phyloP scores from a whole-genome alignment of 2,329 filamentous ascomycete genomes.

The Coniochaeta sp. region DNA sequence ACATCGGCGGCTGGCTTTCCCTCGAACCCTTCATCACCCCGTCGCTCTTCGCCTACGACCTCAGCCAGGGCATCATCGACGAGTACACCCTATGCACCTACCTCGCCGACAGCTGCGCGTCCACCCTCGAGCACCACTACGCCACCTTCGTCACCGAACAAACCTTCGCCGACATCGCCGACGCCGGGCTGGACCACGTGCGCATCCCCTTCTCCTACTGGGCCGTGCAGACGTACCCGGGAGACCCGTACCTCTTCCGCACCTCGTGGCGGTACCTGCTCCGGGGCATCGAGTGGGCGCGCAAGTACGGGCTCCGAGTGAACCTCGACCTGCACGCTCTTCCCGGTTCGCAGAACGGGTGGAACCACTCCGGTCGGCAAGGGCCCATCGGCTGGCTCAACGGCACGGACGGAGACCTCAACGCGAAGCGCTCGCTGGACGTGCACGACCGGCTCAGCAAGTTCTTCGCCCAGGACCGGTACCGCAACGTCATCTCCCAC shows the following conservation, averaged over 20 bases:
- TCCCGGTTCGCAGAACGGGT: slow-evolving; percentile 91
- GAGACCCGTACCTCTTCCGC: slow-evolving; percentile 79
- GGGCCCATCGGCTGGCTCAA: slow-evolving; percentile 83
- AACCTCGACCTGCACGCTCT: slow-evolving; percentile 91
- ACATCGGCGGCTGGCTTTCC: slow-evolving; percentile 88
- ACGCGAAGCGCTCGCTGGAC: slow-evolving; percentile 75
- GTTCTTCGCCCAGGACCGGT: slow-evolving; percentile 91
- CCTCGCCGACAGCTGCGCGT: slow-evolving; percentile 60
- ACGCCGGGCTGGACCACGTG: slow-evolving; percentile 91
- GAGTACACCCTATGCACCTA: slow-evolving; percentile 74
- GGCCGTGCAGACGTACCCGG: slow-evolving; percentile 79
- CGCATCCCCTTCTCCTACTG: slow-evolving; percentile 94
- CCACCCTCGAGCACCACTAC: slow-evolving; percentile 83
- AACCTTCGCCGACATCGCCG: slow-evolving; percentile 76
- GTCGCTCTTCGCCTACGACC: slow-evolving; percentile 71
- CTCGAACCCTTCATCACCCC: slow-evolving; percentile 95
- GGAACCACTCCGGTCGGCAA: slow-evolving; percentile 88
- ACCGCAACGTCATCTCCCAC: slow-evolving; percentile 84
- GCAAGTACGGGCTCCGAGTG: slow-evolving; percentile 84
- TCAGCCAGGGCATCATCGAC: slow-evolving; percentile 63
- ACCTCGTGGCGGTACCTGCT: slow-evolving; percentile 92
- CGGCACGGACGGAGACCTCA: slow-evolving; percentile 73
- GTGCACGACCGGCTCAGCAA: slow-evolving; percentile 79
- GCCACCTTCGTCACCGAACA: slow-evolving; percentile 78
- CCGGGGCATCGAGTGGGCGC: slow-evolving; percentile 85